Conservation (phyloP, 2,329 filamentous ascomycete genomes). For the Dendryphion nanum region DNA sequence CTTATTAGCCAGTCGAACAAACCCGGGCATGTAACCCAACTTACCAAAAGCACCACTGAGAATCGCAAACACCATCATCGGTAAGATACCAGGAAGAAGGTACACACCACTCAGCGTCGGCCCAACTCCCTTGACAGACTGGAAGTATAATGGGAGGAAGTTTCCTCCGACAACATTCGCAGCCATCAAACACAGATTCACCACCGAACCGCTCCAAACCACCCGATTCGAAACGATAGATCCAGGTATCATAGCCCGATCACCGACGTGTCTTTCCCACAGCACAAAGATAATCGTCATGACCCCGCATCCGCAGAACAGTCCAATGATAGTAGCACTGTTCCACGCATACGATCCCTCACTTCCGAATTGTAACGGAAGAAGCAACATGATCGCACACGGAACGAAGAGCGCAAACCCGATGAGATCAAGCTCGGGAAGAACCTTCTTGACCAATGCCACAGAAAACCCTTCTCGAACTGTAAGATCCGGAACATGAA, state of each 20-base stretch:
- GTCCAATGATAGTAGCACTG: slow-evolving; percentile 31
- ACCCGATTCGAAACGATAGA: background rate
- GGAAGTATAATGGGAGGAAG: slow-evolving; percentile 6
- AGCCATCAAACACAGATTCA: background rate
- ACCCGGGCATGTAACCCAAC: too few species aligned
- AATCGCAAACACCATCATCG: background rate
- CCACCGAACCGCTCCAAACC: background rate
- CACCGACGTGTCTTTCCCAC: slow-evolving; percentile 38
- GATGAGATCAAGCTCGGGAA: slow-evolving; percentile 13
- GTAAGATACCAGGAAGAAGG: background rate
- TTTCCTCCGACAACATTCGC: background rate
- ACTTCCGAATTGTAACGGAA: slow-evolving; percentile 41
- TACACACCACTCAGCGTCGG: slow-evolving; percentile 1
- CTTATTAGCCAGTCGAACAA: background rate
- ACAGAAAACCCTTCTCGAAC: slow-evolving; percentile 4
- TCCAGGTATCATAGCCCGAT: slow-evolving; percentile 30
- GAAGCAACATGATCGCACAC: slow-evolving; percentile 33
- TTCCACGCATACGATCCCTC: slow-evolving; percentile 44
- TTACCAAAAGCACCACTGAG: background rate
- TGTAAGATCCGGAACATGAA: slow-evolving; percentile 19
- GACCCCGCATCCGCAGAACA: slow-evolving; percentile 36
- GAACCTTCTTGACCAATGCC: slow-evolving; percentile 6
- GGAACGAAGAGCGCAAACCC: slow-evolving; percentile 24
- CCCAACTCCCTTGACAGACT: slow-evolving; percentile 1
- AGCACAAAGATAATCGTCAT: slow-evolving; percentile 30